phyloP scores from a whole-genome alignment of 169 alveolate species.

The Plasmodium chabaudi region DNA sequence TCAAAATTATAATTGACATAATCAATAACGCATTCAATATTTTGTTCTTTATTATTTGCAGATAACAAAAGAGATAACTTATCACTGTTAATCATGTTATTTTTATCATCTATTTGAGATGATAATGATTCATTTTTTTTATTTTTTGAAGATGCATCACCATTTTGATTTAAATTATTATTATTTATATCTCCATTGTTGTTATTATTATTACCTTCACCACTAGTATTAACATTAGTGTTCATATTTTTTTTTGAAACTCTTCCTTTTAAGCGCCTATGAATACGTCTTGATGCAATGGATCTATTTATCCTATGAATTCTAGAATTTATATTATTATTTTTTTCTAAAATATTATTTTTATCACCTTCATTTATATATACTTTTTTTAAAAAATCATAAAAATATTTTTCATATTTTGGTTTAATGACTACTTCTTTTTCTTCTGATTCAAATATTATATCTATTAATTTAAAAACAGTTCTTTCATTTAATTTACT shows the following conservation, averaged over 20 bases:
- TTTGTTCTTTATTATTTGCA: conserved; percentile 60
- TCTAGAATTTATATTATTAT: not conserved
- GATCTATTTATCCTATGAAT: not conserved
- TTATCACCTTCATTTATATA: conserved; percentile 17
- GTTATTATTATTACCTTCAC: conserved; percentile 13
- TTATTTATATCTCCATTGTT: not conserved
- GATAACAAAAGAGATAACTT: conserved; percentile 45
- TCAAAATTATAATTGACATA: conserved; percentile 38
- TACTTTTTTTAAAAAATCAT: conserved; percentile 43
- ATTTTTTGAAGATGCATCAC: conserved; percentile 23
- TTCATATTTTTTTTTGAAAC: conserved; percentile 15
- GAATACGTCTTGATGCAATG: not conserved
- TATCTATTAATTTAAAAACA: conserved; percentile 41
- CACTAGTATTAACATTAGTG: conserved; percentile 8
- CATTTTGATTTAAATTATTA: conserved; percentile 28
- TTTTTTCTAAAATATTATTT: not conserved
- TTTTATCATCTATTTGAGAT: conserved; percentile 17
- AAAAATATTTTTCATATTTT: conserved; percentile 68
- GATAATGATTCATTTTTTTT: conserved; percentile 40
- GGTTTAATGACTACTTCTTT: conserved; percentile 61
- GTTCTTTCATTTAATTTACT: conserved; percentile 43
- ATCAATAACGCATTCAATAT: conserved; percentile 64
- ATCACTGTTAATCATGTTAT: conserved; percentile 31
- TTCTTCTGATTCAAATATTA: conserved; percentile 71
- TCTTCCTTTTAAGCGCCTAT: conserved; percentile 20